Evolutionary conservation across 2,329 filamentous ascomycete genomes (phyloP), one percentile per base, ranked within the genome.

Genomic region (Ascochyta koolunga): DNA sequence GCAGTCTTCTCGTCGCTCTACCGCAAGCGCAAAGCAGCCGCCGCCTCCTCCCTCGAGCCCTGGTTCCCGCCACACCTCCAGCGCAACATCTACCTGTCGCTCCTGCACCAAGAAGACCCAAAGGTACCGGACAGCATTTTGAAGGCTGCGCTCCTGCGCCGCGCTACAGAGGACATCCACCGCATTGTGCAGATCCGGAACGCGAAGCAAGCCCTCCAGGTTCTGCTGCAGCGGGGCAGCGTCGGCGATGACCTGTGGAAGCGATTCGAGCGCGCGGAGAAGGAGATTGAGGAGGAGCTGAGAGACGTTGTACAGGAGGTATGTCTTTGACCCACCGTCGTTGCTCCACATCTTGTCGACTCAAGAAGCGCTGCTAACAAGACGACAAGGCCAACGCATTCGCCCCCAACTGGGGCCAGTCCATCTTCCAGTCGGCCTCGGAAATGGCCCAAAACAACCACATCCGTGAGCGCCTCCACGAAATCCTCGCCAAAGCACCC

Each of bases 191-290:
- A 95, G 73, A 86, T 99, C 70, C 86, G 93, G 70, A 89, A 85
- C 52, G 89, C 91, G 65, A 99, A 98, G 80, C 89, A 90, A 67
- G 91, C 95, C 7, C 86, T 96, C 70, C 88, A 89, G 70, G 84
- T 87, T 21, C 79, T 99, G 62, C 77, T 98, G 66, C 91, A 96
- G 77, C 84, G 91, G 60, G 95, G 95, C 42, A 96, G 91, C 69
- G 92, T 99, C 1, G 93, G 95, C 13, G 95, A 99, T 73, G 95
- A 99, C 75, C 78, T 99, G 64, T 96, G 92, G 89, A 91, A 97
- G 80, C 84, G 93, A 33, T 96, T 98, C 76, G 78, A 88, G 77
- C 85, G 91, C 44, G 95, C 93, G 0, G 95, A 99, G 83, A 93
- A 96, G 80, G 95, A 99, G 78, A 96, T 98, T 82, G 93, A 99